Conservation (phyloP, 768 basidiomycete genomes). For the Paxillus ammoniavirescens region DNA sequence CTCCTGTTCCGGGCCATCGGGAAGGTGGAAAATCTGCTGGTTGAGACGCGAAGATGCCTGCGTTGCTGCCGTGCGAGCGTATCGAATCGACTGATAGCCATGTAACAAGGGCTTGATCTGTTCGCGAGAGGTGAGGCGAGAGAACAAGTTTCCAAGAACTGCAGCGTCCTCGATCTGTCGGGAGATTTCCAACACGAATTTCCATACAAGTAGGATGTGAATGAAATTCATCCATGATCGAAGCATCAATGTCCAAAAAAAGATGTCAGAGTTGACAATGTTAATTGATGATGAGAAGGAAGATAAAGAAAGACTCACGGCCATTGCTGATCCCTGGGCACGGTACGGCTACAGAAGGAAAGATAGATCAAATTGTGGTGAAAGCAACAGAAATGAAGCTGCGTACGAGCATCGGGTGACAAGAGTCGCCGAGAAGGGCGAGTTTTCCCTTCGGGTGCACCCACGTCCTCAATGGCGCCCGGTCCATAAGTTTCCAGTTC, state of each 20-base stretch:
- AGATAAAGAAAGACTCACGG: conserved; percentile 30
- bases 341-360: conserved; percentile 41
- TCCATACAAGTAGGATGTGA: background rate
- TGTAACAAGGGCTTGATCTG: conserved; percentile 47
- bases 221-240: background rate
- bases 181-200: background rate
- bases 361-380: background rate
- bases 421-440: conserved; percentile 51
- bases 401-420: conserved; percentile 52
- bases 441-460: conserved; percentile 43
- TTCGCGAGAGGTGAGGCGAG: conserved; percentile 37
- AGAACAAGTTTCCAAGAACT: conserved; percentile 50
- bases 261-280: background rate
- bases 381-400: background rate
- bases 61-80: conserved; percentile 46
- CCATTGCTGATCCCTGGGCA: conserved; percentile 57
- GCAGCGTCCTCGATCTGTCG: conserved; percentile 35
- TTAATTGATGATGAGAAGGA: background rate
- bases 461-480: conserved; percentile 48
- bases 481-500: conserved; percentile 49
- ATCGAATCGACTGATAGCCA: conserved; percentile 53
- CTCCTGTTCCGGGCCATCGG: conserved; percentile 52
- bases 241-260: background rate
- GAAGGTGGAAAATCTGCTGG: conserved; percentile 53
- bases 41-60: conserved; percentile 51